Base-by-base conservation (phyloP, 1,284 basidiomycete species). In the Paramarasmius palmivorus region DNA sequence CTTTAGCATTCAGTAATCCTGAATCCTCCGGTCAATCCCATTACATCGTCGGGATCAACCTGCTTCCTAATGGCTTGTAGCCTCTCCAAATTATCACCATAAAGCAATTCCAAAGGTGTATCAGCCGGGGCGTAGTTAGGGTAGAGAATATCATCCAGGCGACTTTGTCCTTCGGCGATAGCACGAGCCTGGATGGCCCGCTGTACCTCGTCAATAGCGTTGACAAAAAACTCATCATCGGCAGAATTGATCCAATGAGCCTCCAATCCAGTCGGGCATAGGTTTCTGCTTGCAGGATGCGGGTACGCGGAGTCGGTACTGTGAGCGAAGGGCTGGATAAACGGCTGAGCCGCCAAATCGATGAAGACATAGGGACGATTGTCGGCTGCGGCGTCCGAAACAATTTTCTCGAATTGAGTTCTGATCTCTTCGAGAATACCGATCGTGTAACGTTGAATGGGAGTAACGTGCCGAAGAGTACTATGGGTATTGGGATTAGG, bases 91-190 rank as follows among this genome's bases (percentile, higher is more conserved):
- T 34, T 32, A 34, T 48, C 46, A 14, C 46, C 46, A 34, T 48
- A 48, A 3, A 48, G n/a, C 25, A 48, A 36, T n/a, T 48, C 46
- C 23, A 48, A n/a, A 3, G 46, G 46, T 4, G 46, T 48, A 15
- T 29, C 26, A 4, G 46, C 46, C 14, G 34, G 23, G 15, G 46
- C 46, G 22, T 32, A 48, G 17, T 48, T 48, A 5, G 20, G 7
- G 17, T 34, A 48, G 8, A n/a, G 20, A 4, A 48, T 14, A 32
- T 32, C n/a, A n/a, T 48, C 26, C 12, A 20, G 4, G 14, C 8
- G 20, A 48, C 46, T 26, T 26, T 17, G 15, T 9, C 46, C 46
- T 8, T 26, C 46, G 12, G 23, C 14, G 10, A 48, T 48, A 26
- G 26, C 46, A 4, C 26, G 4, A 22, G 20, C 9, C 34, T 48